Percentiles rank a stretch among this genome's conserved stretches.
These are phyloP conservation scores for Lactarius tabidus DNA, from an alignment of 768 basidiomycete species.

Conservation along the genomic window DNA sequence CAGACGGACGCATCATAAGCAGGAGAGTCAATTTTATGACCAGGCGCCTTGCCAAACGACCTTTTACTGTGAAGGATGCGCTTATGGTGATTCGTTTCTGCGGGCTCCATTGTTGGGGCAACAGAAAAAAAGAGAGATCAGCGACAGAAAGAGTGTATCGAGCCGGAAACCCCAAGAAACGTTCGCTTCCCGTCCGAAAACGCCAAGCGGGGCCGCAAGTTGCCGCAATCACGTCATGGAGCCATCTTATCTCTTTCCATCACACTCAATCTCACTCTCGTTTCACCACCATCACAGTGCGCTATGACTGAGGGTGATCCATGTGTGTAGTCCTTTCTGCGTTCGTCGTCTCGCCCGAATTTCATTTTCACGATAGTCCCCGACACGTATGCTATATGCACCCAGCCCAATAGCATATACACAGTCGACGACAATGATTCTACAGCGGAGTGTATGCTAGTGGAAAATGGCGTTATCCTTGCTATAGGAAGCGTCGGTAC, in stretches of 20 bases:
- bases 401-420: constrained; percentile 51
- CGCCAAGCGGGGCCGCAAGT: constrained; percentile 8
- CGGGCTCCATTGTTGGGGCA: constrained; percentile 15
- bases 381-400: constrained; percentile 56
- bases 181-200: neutral
- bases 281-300: neutral
- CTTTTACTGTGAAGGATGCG: constrained; percentile 45
- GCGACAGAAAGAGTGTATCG: neutral
- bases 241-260: constrained; percentile 14
- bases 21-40: constrained; percentile 56
- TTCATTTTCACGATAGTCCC: constrained; percentile 18
- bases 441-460: constrained; percentile 14
- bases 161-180: neutral
- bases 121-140: neutral
- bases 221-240: constrained; percentile 14
- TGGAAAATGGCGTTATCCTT: constrained; percentile 15
- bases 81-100: constrained; percentile 23
- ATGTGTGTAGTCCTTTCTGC: neutral
- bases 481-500: constrained; percentile 14
- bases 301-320: neutral
- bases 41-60: constrained; percentile 65
- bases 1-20: constrained; percentile 63
- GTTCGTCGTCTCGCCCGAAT: neutral
- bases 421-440: constrained; percentile 51
- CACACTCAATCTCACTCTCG: neutral